Evolutionary conservation across 768 basidiomycete genomes (phyloP).

Genomic region (Suillus subaureus): DNA sequence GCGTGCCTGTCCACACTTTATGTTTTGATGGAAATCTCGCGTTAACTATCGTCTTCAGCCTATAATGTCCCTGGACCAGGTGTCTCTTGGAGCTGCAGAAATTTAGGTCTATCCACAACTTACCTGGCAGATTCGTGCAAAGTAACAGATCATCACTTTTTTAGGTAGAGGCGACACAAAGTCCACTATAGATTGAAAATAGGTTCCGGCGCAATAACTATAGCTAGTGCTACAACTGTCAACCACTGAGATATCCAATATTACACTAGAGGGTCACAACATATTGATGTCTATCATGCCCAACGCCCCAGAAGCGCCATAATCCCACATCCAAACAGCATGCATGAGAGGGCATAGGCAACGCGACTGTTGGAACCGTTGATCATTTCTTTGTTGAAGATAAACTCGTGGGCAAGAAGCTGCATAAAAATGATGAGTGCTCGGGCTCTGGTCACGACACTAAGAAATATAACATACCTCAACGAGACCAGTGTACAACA

Average conservation of each 20-base stretch:
- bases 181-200: background rate
- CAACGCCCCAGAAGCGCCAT: slow-evolving; percentile 92
- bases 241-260: background rate
- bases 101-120: no score
- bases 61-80: no score
- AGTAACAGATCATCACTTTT: no score
- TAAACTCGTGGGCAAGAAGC: slow-evolving; percentile 93
- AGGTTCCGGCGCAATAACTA: background rate
- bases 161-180: no score
- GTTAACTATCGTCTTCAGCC: no score
- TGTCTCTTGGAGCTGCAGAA: no score
- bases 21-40: no score
- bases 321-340: slow-evolving; percentile 81
- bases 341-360: slow-evolving; percentile 73
- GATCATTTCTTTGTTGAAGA: slow-evolving; percentile 88
- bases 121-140: no score
- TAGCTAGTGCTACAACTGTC: background rate
- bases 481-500: slow-evolving; percentile 86
- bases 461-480: slow-evolving; percentile 52
- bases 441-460: background rate
- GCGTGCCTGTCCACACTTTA: no score
- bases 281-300: slow-evolving; percentile 54
- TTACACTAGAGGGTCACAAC: background rate
- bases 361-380: slow-evolving; percentile 64
- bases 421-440: slow-evolving; percentile 28